Evolutionary conservation across 495 filamentous ascomycete species (phyloP).

Genomic region (Aspergillus diversus): DNA sequence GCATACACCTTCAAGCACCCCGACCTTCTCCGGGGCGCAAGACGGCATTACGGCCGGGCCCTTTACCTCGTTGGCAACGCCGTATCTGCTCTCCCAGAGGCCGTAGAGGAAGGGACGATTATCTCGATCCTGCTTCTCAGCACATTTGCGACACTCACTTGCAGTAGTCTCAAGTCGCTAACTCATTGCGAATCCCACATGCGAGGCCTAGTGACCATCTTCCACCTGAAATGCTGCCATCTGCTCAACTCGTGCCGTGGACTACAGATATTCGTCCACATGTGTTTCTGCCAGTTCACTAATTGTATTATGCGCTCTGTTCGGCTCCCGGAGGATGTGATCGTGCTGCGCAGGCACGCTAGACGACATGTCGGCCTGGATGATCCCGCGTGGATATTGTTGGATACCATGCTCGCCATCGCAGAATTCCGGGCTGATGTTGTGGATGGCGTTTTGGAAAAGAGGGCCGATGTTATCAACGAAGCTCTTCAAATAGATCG

Average conservation of each 20-base stretch:
- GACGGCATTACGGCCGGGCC: background rate
- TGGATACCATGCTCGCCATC: background rate
- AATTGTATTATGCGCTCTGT: slow-evolving; percentile 12
- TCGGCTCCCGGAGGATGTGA: background rate
- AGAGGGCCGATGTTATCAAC: background rate
- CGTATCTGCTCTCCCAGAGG: background rate
- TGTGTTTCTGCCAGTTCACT: slow-evolving; percentile 7
- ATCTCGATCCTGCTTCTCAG: slow-evolving; percentile 12
- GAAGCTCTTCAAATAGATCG: slow-evolving; percentile 1
- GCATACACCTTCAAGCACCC: background rate
- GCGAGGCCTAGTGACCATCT: slow-evolving; percentile 11
- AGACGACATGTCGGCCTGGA: background rate
- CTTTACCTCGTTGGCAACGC: slow-evolving; percentile 1
- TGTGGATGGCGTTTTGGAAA: background rate
- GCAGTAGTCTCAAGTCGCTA: background rate
- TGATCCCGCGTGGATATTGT: slow-evolving; percentile 7
- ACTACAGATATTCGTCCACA: slow-evolving; percentile 13
- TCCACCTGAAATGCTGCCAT: background rate
- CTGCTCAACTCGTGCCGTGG: slow-evolving; percentile 7
- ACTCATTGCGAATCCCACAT: slow-evolving; percentile 8
- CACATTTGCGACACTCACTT: slow-evolving; percentile 9
- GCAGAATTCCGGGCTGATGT: slow-evolving; percentile 9
- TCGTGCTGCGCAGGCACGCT: background rate
- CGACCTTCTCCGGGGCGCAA: background rate
- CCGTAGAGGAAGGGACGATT: background rate